Evolutionary conservation across 768 basidiomycete genomes (phyloP).

Genomic region (Trametes cingulata): DNA sequence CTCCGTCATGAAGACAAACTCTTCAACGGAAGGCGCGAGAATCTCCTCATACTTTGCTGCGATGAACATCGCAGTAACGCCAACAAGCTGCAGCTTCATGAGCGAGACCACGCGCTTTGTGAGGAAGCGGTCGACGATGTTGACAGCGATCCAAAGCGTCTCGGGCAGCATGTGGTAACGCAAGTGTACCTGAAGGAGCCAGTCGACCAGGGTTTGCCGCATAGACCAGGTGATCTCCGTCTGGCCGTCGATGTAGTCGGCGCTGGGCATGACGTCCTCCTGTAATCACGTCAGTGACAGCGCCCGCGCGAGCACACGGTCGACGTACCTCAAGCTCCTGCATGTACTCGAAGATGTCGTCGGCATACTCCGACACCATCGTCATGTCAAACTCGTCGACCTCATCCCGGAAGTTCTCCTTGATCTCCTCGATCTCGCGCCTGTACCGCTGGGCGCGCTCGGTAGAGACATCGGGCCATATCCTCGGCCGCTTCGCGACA

Average conservation of each 20-base stretch:
- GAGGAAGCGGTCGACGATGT: conserved; percentile 83
- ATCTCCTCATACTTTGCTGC: conserved; percentile 99
- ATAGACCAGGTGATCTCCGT: conserved; percentile 91
- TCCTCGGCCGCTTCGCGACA: conserved; percentile 41
- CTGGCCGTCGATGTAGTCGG: conserved; percentile 93
- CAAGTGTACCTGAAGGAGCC: conserved; percentile 96
- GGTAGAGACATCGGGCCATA: conserved; percentile 78
- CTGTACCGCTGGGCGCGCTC: conserved; percentile 58
- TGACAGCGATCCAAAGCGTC: conserved; percentile 98
- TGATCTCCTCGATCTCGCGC: conserved; percentile 66
- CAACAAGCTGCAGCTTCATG: conserved; percentile 90
- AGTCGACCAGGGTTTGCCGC: conserved; percentile 97
- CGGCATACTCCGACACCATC: conserved; percentile 99
- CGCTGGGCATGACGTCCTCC: conserved; percentile 87
- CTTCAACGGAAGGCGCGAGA: conserved; percentile 94
- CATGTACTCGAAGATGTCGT: conserved; percentile 99
- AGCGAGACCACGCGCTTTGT: conserved; percentile 73
- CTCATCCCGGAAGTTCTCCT: conserved; percentile 65
- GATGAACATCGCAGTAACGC: conserved; percentile 98
- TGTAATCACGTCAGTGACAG: conserved; percentile 36
- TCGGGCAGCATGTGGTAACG: conserved; percentile 99
- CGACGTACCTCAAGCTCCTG: conserved; percentile 78
- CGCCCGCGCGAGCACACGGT: conserved; percentile 4
- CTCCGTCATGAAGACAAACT: conserved; percentile 98
- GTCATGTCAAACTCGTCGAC: conserved; percentile 79